Base-by-base conservation (phyloP, 2,329 filamentous ascomycete species). In the Xylaria sp. region DNA sequence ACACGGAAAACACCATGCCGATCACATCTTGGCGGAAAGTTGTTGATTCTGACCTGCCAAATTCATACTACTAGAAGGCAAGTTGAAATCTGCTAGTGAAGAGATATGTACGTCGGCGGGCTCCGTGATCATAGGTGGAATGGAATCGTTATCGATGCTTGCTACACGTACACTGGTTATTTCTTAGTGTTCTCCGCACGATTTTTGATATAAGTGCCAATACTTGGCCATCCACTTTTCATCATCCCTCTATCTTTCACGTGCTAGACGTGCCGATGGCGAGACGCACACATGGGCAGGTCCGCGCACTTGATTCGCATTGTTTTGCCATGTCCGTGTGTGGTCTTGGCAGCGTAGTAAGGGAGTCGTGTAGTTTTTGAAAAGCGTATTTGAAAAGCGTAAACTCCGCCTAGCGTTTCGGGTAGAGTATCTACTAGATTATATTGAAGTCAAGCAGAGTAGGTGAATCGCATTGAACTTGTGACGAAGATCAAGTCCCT, bases 1-100 rank as follows among this genome's bases (percentile, higher is more conserved):
- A 10, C 36, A 39, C 53, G 36, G 15, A 42, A 17, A 42, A 27
- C 29, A 11, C 36, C 27, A 33, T 22, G 54, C 38, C 39, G 54
- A 57, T 29, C 51, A 11, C 9, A 25, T 44, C 64, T 66, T 66
- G 64, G 64, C 64, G 25, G 39, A 25, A 33, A 7, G 38, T 29
- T 9, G 22, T 38, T 29, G 53, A 53, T 13, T 53, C 17, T 27
- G 55, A 67, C 61, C 65, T 67, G 61, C 65, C 65, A n/a, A 10
- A 56, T 64, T 63, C 27, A 49, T 49, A 49, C 45, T 49, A 49
- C 60, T 29, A 15, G 15, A 64, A 56, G 39, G 15, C 22, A 20
- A n/a, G n/a, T n/a, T n/a, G n/a, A n/a, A n/a, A n/a, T n/a, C n/a
- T n/a, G n/a, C n/a, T n/a, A n/a, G n/a, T n/a, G n/a, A n/a, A n/a